A percentile compares a stretch with the other conserved stretches of the same genome.
Evolutionary conservation across 306 rosid species (phyloP).

Genomic region (Castanea mollissima): DNA sequence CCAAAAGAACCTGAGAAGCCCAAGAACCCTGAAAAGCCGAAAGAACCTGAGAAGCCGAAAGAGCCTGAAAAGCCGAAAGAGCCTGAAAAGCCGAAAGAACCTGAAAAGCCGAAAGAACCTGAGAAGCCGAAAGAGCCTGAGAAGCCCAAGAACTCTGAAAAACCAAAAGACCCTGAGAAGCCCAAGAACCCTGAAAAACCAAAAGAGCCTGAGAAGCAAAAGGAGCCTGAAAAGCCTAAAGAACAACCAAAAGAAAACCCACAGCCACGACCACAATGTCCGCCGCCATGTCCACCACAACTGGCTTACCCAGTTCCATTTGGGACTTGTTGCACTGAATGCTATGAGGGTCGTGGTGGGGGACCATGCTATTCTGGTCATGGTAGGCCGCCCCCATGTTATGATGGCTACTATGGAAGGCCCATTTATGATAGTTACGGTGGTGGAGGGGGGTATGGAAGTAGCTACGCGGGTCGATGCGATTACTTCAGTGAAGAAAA

Average conservation of each 20-base stretch:
- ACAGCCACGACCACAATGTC: too few relatives aligned
- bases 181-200: not conserved
- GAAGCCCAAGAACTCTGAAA: not conserved
- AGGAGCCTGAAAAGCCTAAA: conserved; percentile 1
- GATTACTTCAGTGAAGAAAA: too few relatives aligned
- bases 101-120: not conserved
- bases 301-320: not conserved
- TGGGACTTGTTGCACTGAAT: conserved; percentile 22
- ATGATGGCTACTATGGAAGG: too few relatives aligned
- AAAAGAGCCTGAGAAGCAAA: not conserved
- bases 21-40: not conserved
- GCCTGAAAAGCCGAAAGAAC: not conserved
- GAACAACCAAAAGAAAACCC: conserved; percentile 1
- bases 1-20: not conserved
- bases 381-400: too few relatives aligned
- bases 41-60: not conserved
- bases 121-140: not conserved
- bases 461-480: too few relatives aligned
- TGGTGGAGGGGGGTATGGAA: too few relatives aligned
- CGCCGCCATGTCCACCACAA: conserved; percentile 16
- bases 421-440: too few relatives aligned
- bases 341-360: not conserved
- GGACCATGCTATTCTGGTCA: too few relatives aligned
- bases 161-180: not conserved
- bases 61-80: too few relatives aligned